Evolutionary conservation across 306 rosid species (phyloP), one percentile per base, ranked within the genome.

Genomic region (Rosa persica): DNA sequence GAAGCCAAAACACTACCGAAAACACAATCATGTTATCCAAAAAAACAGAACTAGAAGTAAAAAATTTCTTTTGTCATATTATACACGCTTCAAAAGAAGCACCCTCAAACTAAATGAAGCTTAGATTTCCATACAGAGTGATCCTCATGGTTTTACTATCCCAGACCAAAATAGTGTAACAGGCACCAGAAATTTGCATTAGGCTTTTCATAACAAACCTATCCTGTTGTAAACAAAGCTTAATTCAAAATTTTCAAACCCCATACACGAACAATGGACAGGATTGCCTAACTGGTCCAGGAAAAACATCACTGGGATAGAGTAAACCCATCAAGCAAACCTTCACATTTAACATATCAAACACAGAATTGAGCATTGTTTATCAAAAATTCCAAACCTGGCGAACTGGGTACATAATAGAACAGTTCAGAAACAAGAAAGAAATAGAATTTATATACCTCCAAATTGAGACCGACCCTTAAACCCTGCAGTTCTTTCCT

Each of bases 401-500:
- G 54, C 72, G 52, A 81, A 79, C 65, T 15, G 70, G 43, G 25
- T 1, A 51, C 60, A n/a, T 19, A 78, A 58, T 1, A 15, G 3
- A 70, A 13, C 2, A 70, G 4, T 25, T 58, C 3, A 79, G 52
- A 58, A 51, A 5, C 49, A 20, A 20, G 16, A 8, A 68, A 22
- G 36, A 17, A 43, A 2, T 17, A n/a, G 0, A 27, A 52, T 51
- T 11, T 38, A 39, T 27, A 10, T 82, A 92, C 98, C 97, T 94
- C 97, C 89, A 95, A 76, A 70, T 95, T 92, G 84, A 89, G 81
- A 81, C 92, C 97, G 71, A 90, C 88, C 67, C 98, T 94, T 79
- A 95, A 57, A 67, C 95, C 97, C 80, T 91, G 93, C 12, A 82
- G 36, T 64, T 92, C 87, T 84, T 92, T 95, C 52, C 98, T 91